Evolutionary conservation across 208 protist genomes (phyloP).

Genomic region (Leishmania gerbilli): DNA sequence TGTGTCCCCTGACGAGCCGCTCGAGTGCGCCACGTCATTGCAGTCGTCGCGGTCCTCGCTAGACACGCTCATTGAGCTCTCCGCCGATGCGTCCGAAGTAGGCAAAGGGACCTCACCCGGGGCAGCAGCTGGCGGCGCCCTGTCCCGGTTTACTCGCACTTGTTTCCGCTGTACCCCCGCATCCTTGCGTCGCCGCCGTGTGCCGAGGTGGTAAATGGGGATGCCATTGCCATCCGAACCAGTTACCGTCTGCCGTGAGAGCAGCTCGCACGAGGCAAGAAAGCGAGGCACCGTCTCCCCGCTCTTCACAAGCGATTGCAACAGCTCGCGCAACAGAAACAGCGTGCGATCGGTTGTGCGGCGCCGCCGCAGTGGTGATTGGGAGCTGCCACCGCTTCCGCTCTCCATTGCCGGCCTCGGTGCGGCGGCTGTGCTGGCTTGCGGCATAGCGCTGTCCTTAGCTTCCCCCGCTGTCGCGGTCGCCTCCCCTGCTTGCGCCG

Average conservation of each 20-base stretch:
- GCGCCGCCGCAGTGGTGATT: constrained; percentile 28
- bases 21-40: neutral
- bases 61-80: neutral
- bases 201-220: constrained; percentile 78
- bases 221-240: constrained; percentile 70
- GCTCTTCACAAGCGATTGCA: constrained; percentile 61
- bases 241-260: constrained; percentile 53
- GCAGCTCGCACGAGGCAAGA: constrained; percentile 67
- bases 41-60: neutral
- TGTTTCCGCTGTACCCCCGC: constrained; percentile 52
- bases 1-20: neutral
- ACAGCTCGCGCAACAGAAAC: constrained; percentile 73
- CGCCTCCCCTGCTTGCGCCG: constrained; percentile 3
- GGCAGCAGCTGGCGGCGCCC: constrained; percentile 2
- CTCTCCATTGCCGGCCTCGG: neutral
- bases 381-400: neutral
- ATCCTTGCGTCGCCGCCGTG: constrained; percentile 52
- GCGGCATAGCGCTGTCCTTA: neutral
- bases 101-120: neutral
- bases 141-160: constrained; percentile 56
- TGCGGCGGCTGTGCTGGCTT: constrained; percentile 1
- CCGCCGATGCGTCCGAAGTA: neutral
- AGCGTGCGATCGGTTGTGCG: constrained; percentile 72
- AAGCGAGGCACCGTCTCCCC: constrained; percentile 81
- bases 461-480: neutral